Evolutionary conservation across 2,329 filamentous ascomycete genomes (phyloP).

Genomic region (Harringtonia lauricola): DNA sequence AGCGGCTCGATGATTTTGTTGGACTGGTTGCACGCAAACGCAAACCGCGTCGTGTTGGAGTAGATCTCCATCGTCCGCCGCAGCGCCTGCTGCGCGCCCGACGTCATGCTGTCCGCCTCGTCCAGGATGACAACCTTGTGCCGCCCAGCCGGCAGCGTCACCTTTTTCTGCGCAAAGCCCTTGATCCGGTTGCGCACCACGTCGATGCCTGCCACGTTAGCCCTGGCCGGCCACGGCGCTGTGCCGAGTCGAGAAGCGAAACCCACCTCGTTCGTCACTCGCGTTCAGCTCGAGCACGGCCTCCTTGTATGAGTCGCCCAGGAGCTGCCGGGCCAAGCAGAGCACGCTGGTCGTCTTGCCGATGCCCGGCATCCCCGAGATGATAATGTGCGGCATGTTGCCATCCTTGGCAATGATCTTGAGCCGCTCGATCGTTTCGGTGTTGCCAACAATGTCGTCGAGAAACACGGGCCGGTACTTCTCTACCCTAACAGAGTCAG

Average conservation of each 20-base stretch:
- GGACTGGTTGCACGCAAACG: constrained; percentile 95
- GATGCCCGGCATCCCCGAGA: constrained; percentile 98
- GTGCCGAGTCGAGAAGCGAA: too few relatives aligned
- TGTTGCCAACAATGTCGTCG: constrained; percentile 95
- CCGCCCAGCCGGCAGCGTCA: constrained; percentile 78
- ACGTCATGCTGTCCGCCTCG: constrained; percentile 97
- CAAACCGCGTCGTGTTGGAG: constrained; percentile 89
- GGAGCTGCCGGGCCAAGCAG: constrained; percentile 80
- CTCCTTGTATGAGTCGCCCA: constrained; percentile 93
- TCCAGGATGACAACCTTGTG: constrained; percentile 97
- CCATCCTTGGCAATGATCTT: constrained; percentile 98
- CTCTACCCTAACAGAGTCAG: constrained; percentile 61
- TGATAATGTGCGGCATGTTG: constrained; percentile 99
- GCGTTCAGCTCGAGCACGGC: constrained; percentile 94
- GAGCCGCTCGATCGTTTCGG: constrained; percentile 89
- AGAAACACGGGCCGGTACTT: constrained; percentile 94
- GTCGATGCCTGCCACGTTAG: constrained; percentile 59
- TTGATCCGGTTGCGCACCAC: constrained; percentile 97
- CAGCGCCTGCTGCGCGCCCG: constrained; percentile 88
- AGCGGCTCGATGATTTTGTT: constrained; percentile 99
- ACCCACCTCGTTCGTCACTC: constrained; percentile 77
- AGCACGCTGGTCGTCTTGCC: constrained; percentile 96
- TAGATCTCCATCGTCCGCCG: constrained; percentile 98
- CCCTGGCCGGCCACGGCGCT: too few relatives aligned
- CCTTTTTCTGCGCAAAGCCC: constrained; percentile 97